Percentiles rank a stretch among this genome's conserved stretches.
phyloP scores from a whole-genome alignment of 441 rosid species.

The Capsella rubella region DNA sequence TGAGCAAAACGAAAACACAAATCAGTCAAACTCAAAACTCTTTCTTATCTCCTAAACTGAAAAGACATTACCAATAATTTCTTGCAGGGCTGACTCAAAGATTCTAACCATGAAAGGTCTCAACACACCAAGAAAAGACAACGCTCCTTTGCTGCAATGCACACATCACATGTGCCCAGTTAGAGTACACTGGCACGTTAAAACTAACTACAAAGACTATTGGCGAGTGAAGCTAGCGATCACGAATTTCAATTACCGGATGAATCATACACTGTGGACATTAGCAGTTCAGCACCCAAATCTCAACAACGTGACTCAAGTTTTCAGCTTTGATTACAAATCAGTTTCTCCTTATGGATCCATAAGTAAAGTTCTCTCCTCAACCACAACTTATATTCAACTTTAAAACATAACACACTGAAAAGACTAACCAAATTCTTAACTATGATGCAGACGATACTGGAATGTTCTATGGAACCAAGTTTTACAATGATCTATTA shows the following conservation, averaged over 20 bases:
- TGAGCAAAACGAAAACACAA: constrained; percentile 42
- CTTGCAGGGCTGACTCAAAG: constrained; percentile 70
- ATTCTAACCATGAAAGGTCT: constrained; percentile 58
- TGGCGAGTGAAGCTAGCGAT: constrained; percentile 83
- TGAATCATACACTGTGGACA: constrained; percentile 79
- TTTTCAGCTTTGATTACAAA: constrained; percentile 83
- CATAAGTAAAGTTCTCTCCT: constrained; percentile 57
- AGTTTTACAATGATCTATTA: constrained; percentile 53
- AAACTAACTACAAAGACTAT: constrained; percentile 75
- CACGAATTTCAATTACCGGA: constrained; percentile 73
- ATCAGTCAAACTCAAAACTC: neutral
- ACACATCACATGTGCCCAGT: constrained; percentile 88
- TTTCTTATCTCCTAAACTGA: constrained; percentile 15
- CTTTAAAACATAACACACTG: neutral
- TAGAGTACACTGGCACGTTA: constrained; percentile 94
- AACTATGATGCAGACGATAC: constrained; percentile 56
- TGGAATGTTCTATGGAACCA: constrained; percentile 65
- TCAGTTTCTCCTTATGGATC: constrained; percentile 74
- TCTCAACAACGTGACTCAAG: constrained; percentile 84
- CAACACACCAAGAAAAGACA: constrained; percentile 66
- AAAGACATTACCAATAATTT: neutral
- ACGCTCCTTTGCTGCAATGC: constrained; percentile 69
- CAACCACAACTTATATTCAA: neutral
- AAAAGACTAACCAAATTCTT: neutral
- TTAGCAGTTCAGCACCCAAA: constrained; percentile 80